Evolutionary conservation across 805 yeast species (phyloP).

Genomic region (Candida ipomoeae): DNA sequence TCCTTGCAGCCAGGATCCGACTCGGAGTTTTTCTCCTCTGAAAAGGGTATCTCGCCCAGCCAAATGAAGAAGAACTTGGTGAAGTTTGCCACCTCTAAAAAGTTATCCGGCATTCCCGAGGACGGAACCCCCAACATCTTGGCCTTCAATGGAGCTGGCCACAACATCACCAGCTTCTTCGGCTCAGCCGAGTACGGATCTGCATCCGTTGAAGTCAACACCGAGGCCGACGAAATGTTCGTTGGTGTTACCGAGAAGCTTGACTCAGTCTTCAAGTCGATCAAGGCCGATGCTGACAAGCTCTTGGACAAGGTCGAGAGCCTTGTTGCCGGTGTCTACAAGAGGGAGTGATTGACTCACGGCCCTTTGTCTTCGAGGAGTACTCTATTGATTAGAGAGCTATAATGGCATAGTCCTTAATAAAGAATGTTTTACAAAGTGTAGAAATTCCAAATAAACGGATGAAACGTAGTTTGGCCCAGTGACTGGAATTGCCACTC

Average conservation of each 20-base stretch:
- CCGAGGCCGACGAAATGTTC: constrained; percentile 15
- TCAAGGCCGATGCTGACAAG: constrained; percentile 17
- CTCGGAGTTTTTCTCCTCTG: constrained; percentile 57
- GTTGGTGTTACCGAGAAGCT: constrained; percentile 15
- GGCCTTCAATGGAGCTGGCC: constrained; percentile 81
- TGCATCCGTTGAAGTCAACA: constrained; percentile 12
- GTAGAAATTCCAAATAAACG: background rate
- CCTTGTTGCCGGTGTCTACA: constrained; percentile 26
- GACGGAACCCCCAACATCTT: constrained; percentile 71
- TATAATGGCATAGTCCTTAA: background rate
- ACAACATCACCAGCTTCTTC: constrained; percentile 66
- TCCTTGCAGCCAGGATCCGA: constrained; percentile 76
- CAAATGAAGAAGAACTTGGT: constrained; percentile 75
- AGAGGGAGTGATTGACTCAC: constrained; percentile 11
- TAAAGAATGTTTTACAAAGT: background rate
- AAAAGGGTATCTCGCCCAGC: constrained; percentile 56
- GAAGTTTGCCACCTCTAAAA: constrained; percentile 59
- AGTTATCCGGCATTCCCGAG: constrained; percentile 58
- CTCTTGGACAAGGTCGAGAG: constrained; percentile 24
- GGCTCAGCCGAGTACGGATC: constrained; percentile 18
- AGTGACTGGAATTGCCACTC: background rate
- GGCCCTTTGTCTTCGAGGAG: background rate
- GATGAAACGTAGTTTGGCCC: too few species aligned
- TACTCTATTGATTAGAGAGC: constrained; percentile 5
- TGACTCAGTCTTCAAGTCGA: constrained; percentile 20